phyloP scores from a whole-genome alignment of 1,284 basidiomycete species.

The Anthracocystis panici-leucophaei region DNA sequence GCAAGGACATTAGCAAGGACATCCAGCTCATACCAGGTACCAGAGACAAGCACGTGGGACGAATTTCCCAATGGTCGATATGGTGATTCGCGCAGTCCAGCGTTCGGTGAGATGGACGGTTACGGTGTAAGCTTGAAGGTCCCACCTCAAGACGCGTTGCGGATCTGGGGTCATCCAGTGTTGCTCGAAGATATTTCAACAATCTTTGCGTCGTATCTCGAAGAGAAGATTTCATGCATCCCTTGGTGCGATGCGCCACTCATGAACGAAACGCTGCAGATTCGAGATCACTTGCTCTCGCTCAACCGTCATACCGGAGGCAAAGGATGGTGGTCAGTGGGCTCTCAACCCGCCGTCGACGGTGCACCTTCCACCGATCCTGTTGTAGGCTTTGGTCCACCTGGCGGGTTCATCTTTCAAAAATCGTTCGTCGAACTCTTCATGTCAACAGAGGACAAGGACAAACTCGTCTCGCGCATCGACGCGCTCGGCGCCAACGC shows the following conservation, averaged over 20 bases:
- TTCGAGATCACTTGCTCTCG: conserved; percentile 81
- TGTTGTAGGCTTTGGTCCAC: conserved; percentile 91
- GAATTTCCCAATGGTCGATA: conserved; percentile 69
- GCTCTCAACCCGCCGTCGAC: conserved; percentile 81
- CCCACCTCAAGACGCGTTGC: conserved; percentile 75
- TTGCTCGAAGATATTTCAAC: conserved; percentile 79
- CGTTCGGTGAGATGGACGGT: conserved; percentile 68
- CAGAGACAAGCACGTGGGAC: conserved; percentile 62
- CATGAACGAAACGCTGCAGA: conserved; percentile 84
- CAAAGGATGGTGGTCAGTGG: conserved; percentile 87
- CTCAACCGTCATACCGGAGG: conserved; percentile 73
- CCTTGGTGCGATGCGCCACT: conserved; percentile 91
- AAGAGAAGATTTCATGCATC: conserved; percentile 77
- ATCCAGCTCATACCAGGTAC: conserved; percentile 47
- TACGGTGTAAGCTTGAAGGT: conserved; percentile 69
- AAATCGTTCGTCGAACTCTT: conserved; percentile 99
- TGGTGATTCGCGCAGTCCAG: conserved; percentile 66
- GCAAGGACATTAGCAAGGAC: conserved; percentile 38
- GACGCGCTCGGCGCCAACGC: conserved; percentile 74
- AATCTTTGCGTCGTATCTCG: conserved; percentile 83
- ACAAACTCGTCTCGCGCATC: conserved; percentile 76
- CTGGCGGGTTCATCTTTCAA: conserved; percentile 92
- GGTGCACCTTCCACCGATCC: conserved; percentile 70
- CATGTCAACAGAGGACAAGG: conserved; percentile 77
- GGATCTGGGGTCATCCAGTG: conserved; percentile 85